These are phyloP conservation scores for Cladophialophora carrionii DNA, from an alignment of 2,329 filamentous ascomycete genomes.

Conservation along the genomic window DNA sequence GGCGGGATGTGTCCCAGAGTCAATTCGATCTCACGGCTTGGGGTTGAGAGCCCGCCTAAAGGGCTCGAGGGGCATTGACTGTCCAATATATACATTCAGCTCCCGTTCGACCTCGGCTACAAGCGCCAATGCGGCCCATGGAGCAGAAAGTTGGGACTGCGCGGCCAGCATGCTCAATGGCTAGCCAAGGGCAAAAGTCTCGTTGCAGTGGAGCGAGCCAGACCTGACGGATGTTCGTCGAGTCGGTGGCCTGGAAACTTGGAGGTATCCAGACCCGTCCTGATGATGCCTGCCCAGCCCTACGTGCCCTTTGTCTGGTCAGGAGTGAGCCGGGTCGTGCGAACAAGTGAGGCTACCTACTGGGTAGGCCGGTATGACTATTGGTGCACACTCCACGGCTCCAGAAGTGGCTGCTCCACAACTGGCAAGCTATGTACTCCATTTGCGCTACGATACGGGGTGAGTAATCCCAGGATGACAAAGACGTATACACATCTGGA, in stretches of 20 bases:
- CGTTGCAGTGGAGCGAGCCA: background rate
- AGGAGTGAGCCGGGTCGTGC: too few species aligned
- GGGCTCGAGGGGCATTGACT: background rate
- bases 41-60: background rate
- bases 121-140: background rate
- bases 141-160: background rate
- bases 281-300: background rate
- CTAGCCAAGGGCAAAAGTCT: background rate
- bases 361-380: background rate
- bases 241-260: background rate
- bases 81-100: background rate
- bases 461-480: background rate
- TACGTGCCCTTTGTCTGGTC: background rate
- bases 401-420: too few species aligned
- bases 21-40: background rate
- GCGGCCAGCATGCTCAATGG: background rate
- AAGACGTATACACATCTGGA: background rate
- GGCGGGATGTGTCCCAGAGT: background rate
- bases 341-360: background rate
- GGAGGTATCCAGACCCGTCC: background rate
- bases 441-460: background rate
- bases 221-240: background rate
- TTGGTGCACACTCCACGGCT: background rate
- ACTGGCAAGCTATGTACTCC: background rate
- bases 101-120: slow-evolving; percentile 6